Evolutionary conservation across 2,329 filamentous ascomycete genomes (phyloP).

Genomic region (Cercospora brassicicola): DNA sequence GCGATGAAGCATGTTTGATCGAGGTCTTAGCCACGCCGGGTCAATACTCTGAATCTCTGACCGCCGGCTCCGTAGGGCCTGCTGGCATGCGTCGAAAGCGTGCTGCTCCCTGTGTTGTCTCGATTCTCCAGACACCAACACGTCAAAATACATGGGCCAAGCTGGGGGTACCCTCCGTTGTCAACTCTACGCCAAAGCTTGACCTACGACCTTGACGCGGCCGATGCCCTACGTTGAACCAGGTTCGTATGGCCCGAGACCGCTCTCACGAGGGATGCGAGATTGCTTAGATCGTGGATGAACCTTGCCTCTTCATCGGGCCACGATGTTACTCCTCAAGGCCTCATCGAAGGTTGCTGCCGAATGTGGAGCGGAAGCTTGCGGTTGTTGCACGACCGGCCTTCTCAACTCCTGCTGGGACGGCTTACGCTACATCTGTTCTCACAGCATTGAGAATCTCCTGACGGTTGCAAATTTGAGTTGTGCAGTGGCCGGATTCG

Average conservation of each 20-base stretch:
- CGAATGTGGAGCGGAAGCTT: constrained; percentile 1
- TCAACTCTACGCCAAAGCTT: constrained; percentile 1
- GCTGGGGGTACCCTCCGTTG: background rate
- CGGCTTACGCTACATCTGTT: background rate
- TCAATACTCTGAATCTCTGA: background rate
- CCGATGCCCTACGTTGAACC: background rate
- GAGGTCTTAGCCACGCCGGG: background rate
- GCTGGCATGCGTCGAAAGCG: background rate
- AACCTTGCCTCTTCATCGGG: constrained; percentile 4
- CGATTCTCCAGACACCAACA: constrained; percentile 3
- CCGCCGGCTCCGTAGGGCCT: background rate
- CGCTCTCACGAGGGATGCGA: background rate
- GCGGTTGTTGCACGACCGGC: background rate
- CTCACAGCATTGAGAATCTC: background rate
- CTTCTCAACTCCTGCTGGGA: background rate
- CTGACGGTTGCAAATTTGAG: background rate
- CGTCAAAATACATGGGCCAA: background rate
- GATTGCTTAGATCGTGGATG: background rate
- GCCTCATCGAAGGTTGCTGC: background rate
- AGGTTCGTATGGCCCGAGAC: background rate
- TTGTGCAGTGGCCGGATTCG: background rate
- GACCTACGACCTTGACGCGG: background rate
- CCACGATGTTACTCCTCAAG: background rate
- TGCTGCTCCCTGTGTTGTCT: background rate
- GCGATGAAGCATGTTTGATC: background rate